Conservation (phyloP, 371 early-diverging fungal genomes). For the Apophysomyces trapeziformis region DNA sequence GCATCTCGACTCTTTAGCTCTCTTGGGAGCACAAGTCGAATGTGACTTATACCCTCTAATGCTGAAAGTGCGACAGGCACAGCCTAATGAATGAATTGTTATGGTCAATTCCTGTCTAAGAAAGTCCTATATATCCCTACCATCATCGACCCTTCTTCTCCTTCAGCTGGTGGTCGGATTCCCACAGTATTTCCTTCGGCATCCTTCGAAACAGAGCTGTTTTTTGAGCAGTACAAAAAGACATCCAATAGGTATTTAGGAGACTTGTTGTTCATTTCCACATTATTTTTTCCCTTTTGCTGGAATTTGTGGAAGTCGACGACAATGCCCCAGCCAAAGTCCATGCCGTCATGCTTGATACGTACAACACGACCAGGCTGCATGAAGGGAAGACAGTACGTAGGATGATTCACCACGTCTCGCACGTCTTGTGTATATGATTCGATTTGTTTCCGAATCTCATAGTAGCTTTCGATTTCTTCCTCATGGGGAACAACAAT, state of each 20-base stretch:
- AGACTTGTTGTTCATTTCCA: constrained; percentile 26
- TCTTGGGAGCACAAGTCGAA: constrained; percentile 79
- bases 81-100: constrained; percentile 34
- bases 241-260: constrained; percentile 83
- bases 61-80: constrained; percentile 80
- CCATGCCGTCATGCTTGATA: constrained; percentile 65
- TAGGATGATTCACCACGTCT: constrained; percentile 84
- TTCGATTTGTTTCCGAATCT: constrained; percentile 76
- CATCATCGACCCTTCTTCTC: constrained; percentile 64
- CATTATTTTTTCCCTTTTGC: constrained; percentile 34
- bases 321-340: constrained; percentile 96
- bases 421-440: constrained; percentile 68
- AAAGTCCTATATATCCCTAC: constrained; percentile 23
- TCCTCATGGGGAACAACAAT: constrained; percentile 75
- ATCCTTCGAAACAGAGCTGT: constrained; percentile 58
- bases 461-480: constrained; percentile 74
- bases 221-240: constrained; percentile 73
- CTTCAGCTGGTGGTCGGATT: constrained; percentile 64
- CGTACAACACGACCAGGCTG: constrained; percentile 88
- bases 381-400: constrained; percentile 80
- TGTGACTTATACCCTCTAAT: constrained; percentile 76
- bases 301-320: constrained; percentile 47
- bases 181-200: constrained; percentile 62
- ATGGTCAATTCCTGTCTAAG: neutral
- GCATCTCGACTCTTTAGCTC: constrained; percentile 62